Conservation (phyloP, 2,329 filamentous ascomycete species). For the Stromatinia cepivora region DNA sequence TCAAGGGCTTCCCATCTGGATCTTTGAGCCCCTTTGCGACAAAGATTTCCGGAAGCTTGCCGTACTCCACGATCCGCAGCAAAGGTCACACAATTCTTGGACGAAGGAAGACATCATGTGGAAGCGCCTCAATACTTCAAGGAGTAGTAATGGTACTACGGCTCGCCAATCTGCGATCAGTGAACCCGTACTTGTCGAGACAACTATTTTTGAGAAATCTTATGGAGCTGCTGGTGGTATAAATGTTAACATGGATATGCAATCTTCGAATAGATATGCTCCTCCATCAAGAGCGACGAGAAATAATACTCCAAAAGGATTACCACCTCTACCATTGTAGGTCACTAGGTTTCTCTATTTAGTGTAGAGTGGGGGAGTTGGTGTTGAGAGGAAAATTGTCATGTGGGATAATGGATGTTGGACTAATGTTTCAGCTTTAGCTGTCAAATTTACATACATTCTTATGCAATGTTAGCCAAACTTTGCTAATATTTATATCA, state of each 20-base stretch:
- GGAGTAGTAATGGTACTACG: slow-evolving; percentile 41
- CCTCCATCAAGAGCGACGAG: slow-evolving; percentile 34
- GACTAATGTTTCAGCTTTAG: slow-evolving; percentile 24
- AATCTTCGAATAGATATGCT: slow-evolving; percentile 29
- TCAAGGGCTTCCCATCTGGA: not conserved
- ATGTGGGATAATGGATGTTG: slow-evolving; percentile 16
- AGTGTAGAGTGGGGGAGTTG: slow-evolving; percentile 5
- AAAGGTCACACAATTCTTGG: slow-evolving; percentile 31
- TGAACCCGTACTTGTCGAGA: slow-evolving; percentile 48
- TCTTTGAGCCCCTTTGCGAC: not conserved
- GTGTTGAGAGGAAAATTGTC: not conserved
- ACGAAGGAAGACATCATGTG: slow-evolving; percentile 48
- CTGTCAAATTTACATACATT: slow-evolving; percentile 27
- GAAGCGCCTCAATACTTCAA: slow-evolving; percentile 49
- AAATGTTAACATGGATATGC: slow-evolving; percentile 32
- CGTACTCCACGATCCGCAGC: slow-evolving; percentile 21
- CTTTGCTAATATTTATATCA: slow-evolving; percentile 29
- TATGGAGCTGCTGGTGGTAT: slow-evolving; percentile 43
- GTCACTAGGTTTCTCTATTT: slow-evolving; percentile 20
- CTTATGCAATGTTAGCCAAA: slow-evolving; percentile 22
- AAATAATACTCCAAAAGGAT: slow-evolving; percentile 30
- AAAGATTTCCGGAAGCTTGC: slow-evolving; percentile 8
- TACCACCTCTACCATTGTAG: slow-evolving; percentile 33
- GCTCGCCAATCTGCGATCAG: slow-evolving; percentile 45
- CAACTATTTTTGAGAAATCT: slow-evolving; percentile 47